A percentile compares a stretch with the other conserved stretches of the same genome.
Evolutionary conservation across 306 rosid species (phyloP).

Genomic region (Lagenaria siceraria): DNA sequence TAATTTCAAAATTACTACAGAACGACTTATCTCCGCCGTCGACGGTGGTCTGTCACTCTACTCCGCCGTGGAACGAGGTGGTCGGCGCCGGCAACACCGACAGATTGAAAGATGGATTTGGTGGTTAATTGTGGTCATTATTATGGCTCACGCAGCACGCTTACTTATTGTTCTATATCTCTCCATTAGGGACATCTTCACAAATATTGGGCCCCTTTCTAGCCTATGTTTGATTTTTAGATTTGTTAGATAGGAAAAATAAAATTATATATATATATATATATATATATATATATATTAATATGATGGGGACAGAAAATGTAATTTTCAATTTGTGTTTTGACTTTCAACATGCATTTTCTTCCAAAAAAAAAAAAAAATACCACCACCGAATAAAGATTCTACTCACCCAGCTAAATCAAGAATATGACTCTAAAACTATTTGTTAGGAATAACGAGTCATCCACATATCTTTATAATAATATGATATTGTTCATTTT

Average conservation of each 20-base stretch:
- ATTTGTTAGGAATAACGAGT: too few relatives aligned
- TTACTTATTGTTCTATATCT: neutral
- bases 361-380: too few relatives aligned
- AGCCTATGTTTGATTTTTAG: neutral
- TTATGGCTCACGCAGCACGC: neutral
- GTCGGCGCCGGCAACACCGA: neutral
- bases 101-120: too few relatives aligned
- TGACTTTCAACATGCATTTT: neutral
- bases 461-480: too few relatives aligned
- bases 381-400: too few relatives aligned
- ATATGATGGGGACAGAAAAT: neutral
- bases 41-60: neutral
- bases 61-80: neutral
- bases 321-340: neutral
- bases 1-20: neutral
- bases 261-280: too few relatives aligned
- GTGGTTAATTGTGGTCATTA: neutral
- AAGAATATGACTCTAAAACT: too few relatives aligned
- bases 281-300: too few relatives aligned
- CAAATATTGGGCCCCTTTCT: neutral
- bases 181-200: neutral
- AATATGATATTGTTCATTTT: too few relatives aligned
- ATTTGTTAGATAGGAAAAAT: neutral
- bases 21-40: neutral
- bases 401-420: too few relatives aligned